Conservation (phyloP, 176 grass and related monocot species). For the Lolium rigidum region DNA sequence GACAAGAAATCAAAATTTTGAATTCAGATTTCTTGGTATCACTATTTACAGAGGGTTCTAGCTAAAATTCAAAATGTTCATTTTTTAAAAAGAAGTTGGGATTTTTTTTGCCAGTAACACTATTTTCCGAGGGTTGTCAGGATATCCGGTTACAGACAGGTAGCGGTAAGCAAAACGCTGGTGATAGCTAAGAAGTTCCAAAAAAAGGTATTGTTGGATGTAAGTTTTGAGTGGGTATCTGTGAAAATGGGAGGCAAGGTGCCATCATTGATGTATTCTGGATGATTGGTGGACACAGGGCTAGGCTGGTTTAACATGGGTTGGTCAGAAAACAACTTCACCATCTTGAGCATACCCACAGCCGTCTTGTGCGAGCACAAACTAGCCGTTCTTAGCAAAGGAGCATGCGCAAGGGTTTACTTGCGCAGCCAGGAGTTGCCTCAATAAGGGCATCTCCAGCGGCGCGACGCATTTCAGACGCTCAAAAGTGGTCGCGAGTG, state of each 20-base stretch:
- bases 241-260: constrained; percentile 23
- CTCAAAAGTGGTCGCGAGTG: too few species aligned
- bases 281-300: constrained; percentile 53
- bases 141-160: too few species aligned
- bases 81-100: too few species aligned
- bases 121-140: too few species aligned
- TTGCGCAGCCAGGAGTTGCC: constrained; percentile 50
- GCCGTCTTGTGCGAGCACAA: background rate
- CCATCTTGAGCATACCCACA: constrained; percentile 37
- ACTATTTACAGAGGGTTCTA: too few species aligned
- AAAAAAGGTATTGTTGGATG: background rate
- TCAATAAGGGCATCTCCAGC: too few species aligned
- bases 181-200: background rate
- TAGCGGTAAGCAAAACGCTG: too few species aligned
- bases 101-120: too few species aligned
- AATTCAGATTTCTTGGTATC: too few species aligned
- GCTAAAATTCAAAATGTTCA: too few species aligned
- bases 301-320: constrained; percentile 50
- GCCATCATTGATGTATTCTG: constrained; percentile 41
- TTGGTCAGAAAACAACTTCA: constrained; percentile 42
- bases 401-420: background rate
- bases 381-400: constrained; percentile 45
- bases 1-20: too few species aligned
- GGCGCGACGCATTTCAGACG: too few species aligned
- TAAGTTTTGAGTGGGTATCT: background rate